Evolutionary conservation across 768 basidiomycete species (phyloP), one percentile per base, ranked within the genome.

Genomic region (Tephrocybe sp.): DNA sequence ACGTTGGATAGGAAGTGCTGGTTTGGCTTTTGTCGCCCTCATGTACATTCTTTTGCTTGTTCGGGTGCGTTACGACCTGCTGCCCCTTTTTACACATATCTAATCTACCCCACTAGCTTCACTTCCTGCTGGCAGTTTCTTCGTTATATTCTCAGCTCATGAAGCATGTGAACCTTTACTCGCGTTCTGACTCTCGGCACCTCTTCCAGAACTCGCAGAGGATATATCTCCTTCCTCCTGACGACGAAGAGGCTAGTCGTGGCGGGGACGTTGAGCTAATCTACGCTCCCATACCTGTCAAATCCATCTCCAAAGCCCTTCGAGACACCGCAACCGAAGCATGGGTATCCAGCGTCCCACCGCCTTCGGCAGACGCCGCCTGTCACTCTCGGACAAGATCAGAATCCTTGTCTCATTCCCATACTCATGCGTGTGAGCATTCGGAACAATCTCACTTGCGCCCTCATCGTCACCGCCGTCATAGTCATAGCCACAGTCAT

Each of bases 91-190:
- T 32, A 13, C 17, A 11, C n/a, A 19, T 31, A 41, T 52, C n/a
- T 50, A 35, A 54, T 45, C 34, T 36, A 19, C 45, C 14, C 43
- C 38, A 16, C 4, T 55, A 89, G 88, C 73, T 91, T 45, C 89
- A 91, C 65, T 87, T 89, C 67, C 77, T 90, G 32, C 73, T 91
- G 53, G 80, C 86, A 2, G 75, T 92, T 10, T 80, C 85, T 6
- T 84, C 77, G 45, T 82, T 83, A 57, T 84, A 88, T 64, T 68
- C 74, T 7, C 73, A 78, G 39, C 70, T 89, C 33, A 66, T 70
- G 23, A 77, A 78, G n/a, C 60, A 57, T 7, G 30, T 49, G 35
- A 51, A 47, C 22, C 34, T 53, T 51, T 62, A 58, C 44, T 58
- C 58, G 38, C 60, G 60, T 36, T 45, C 60, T 35, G 54, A 54